Evolutionary conservation across 345 rosid genomes (phyloP).

Genomic region (Kernera saxatilis): DNA sequence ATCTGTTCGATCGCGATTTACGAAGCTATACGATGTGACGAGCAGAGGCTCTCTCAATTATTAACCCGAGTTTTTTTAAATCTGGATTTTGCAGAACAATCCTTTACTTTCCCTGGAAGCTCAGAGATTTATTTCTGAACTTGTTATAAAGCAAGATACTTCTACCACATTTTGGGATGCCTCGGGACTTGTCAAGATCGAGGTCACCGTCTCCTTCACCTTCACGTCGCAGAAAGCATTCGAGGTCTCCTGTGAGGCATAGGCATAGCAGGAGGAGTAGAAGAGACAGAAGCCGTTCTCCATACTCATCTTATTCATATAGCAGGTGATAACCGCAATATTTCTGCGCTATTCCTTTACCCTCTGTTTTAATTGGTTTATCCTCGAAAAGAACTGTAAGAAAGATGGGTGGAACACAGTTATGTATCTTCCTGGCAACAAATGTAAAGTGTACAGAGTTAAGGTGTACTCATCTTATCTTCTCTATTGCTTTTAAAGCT

Average conservation of each 20-base stretch:
- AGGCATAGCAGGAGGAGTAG: constrained; percentile 73
- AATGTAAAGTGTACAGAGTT: constrained; percentile 24
- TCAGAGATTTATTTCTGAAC: background rate
- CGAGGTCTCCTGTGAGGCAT: constrained; percentile 66
- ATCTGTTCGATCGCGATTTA: background rate
- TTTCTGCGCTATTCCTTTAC: constrained; percentile 1
- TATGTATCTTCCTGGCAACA: constrained; percentile 23
- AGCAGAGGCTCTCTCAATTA: background rate
- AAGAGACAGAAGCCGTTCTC: constrained; percentile 78
- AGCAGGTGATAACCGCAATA: constrained; percentile 73
- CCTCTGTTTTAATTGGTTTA: constrained; percentile 4
- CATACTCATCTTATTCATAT: constrained; percentile 61
- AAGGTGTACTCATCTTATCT: constrained; percentile 28
- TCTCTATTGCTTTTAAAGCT: background rate
- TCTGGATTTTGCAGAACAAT: constrained; percentile 14
- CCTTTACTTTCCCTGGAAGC: background rate
- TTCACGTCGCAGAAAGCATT: constrained; percentile 56
- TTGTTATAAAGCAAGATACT: background rate
- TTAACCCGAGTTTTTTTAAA: background rate
- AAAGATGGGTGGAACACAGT: constrained; percentile 35
- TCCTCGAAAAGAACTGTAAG: constrained; percentile 25
- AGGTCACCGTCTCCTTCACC: constrained; percentile 75
- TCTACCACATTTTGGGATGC: constrained; percentile 43
- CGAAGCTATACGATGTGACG: background rate
- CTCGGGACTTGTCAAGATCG: constrained; percentile 68